Evolutionary conservation across 2,329 filamentous ascomycete genomes (phyloP).

Genomic region (Aspergillus latus): DNA sequence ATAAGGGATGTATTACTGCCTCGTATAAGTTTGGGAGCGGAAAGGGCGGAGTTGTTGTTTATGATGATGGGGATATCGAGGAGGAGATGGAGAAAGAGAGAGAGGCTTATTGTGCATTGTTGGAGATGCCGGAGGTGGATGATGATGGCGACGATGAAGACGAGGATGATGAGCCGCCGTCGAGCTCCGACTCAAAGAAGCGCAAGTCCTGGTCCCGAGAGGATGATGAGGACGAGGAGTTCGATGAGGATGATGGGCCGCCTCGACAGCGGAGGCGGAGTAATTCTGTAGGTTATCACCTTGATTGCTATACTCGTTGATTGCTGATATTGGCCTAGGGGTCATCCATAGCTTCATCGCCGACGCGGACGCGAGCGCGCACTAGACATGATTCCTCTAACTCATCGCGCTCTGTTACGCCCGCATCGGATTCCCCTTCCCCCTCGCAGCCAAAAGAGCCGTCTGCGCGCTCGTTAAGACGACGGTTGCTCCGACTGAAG

Average conservation of each 20-base stretch:
- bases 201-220: conserved; percentile 76
- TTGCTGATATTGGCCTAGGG: conserved; percentile 28
- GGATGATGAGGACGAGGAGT: conserved; percentile 64
- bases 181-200: conserved; percentile 56
- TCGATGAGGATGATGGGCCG: conserved; percentile 70
- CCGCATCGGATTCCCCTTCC: conserved; percentile 42
- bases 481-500: conserved; percentile 71
- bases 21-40: conserved; percentile 66
- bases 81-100: conserved; percentile 72
- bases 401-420: conserved; percentile 48
- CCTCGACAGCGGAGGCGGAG: conserved; percentile 80
- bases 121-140: conserved; percentile 87
- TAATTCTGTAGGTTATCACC: conserved; percentile 66
- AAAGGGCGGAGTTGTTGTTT: conserved; percentile 85
- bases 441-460: conserved; percentile 55
- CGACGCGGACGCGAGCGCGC: conserved; percentile 40
- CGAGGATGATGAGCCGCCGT: conserved; percentile 52
- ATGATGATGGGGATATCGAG: conserved; percentile 93
- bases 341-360: conserved; percentile 43
- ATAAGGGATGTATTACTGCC: conserved; percentile 68
- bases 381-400: conserved; percentile 44
- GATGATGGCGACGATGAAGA: conserved; percentile 67
- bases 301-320: background rate
- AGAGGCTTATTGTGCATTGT: conserved; percentile 77
- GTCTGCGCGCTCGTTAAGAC: conserved; percentile 70